Conservation (phyloP, 441 rosid species). For the Breynia disticha region DNA sequence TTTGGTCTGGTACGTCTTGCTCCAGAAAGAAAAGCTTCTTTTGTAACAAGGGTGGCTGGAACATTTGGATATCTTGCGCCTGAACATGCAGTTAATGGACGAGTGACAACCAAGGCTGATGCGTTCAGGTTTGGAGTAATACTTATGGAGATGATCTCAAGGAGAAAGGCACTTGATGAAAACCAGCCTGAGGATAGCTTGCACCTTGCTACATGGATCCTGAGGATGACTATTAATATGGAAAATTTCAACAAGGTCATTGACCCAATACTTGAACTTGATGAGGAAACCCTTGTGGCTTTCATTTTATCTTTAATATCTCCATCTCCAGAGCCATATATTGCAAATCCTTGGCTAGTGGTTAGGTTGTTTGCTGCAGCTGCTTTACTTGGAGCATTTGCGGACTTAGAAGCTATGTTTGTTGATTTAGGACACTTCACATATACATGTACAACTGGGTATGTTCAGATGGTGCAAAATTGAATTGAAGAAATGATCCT, state of each 20-base stretch:
- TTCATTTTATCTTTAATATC: too few relatives aligned
- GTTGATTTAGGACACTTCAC: too few relatives aligned
- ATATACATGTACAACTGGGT: too few relatives aligned
- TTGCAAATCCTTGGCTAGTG: too few relatives aligned
- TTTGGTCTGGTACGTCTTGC: conserved; percentile 57
- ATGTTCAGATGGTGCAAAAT: too few relatives aligned
- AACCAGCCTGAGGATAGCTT: conserved; percentile 5
- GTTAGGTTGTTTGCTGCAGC: too few relatives aligned
- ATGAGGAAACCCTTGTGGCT: too few relatives aligned
- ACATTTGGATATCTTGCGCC: too few relatives aligned
- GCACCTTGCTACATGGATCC: conserved; percentile 8
- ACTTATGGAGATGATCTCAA: conserved; percentile 6
- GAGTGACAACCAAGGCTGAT: conserved; percentile 4
- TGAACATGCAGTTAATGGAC: conserved; percentile 31
- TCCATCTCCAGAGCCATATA: too few relatives aligned
- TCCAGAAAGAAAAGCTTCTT: conserved; percentile 48
- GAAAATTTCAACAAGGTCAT: neutral
- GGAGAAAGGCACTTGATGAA: conserved; percentile 8
- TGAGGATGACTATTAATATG: conserved; percentile 2
- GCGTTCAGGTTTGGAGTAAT: conserved; percentile 6
- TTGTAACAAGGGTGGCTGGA: conserved; percentile 49
- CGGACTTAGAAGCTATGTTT: too few relatives aligned
- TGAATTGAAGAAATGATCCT: too few relatives aligned
- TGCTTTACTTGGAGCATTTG: too few relatives aligned
- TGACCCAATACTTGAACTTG: conserved; percentile 1